A percentile compares a stretch with the other conserved stretches of the same genome.
These are phyloP conservation scores for Paecilomyces sp. DNA, from an alignment of 2,329 filamentous ascomycete species.

Conservation along the genomic window DNA sequence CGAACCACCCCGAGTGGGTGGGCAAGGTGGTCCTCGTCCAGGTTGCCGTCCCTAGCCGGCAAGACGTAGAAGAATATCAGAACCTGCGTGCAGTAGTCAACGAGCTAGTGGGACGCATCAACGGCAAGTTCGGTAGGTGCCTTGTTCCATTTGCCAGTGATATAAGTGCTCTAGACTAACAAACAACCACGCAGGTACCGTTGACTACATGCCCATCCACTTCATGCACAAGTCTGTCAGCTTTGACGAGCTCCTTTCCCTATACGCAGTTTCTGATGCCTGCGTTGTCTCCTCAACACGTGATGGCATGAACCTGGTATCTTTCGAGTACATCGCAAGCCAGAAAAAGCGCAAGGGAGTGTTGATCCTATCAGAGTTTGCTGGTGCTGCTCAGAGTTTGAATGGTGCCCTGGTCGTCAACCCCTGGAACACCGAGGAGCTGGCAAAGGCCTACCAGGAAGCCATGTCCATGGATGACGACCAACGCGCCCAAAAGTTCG, in stretches of 20 bases:
- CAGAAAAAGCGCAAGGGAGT: constrained; percentile 86
- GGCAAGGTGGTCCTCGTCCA: constrained; percentile 95
- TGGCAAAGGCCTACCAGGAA: constrained; percentile 87
- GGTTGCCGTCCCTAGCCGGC: constrained; percentile 86
- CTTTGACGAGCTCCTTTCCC: constrained; percentile 88
- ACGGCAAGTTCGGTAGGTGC: constrained; percentile 74
- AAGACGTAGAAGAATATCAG: constrained; percentile 97
- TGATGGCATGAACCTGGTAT: constrained; percentile 98
- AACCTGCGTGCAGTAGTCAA: constrained; percentile 93
- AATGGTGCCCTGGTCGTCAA: constrained; percentile 94
- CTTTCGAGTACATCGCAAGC: constrained; percentile 95
- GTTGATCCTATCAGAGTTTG: constrained; percentile 94
- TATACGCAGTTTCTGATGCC: constrained; percentile 87
- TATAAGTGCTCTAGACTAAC: constrained; percentile 7
- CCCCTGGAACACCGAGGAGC: constrained; percentile 96
- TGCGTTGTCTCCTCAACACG: constrained; percentile 92
- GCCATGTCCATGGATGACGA: constrained; percentile 95
- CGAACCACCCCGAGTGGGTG: constrained; percentile 96
- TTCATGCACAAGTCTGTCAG: constrained; percentile 95
- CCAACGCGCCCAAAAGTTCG: constrained; percentile 77
- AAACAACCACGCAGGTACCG: constrained; percentile 53
- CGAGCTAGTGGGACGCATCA: constrained; percentile 92
- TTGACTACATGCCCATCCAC: constrained; percentile 98
- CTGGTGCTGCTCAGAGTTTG: constrained; percentile 87
- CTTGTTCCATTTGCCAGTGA: background rate